Evolutionary conservation across 2,329 filamentous ascomycete species (phyloP), one percentile per base, ranked within the genome.

Genomic region (Penicillium occitanis): DNA sequence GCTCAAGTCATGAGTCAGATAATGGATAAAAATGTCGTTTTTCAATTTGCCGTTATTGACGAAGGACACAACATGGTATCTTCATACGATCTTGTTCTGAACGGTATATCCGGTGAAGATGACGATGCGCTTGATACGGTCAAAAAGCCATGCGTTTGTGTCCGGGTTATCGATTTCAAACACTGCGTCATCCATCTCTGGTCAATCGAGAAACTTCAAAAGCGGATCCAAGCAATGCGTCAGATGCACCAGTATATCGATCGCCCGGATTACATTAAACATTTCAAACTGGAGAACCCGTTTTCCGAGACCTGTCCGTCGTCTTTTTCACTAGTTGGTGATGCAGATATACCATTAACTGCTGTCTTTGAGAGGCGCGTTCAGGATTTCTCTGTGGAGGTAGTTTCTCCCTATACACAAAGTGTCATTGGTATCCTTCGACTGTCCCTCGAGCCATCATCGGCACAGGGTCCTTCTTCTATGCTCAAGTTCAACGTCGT

Each of bases 401-500:
- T 98, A 40, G 86, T 92, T 55, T 98, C 93, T 0, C 93, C 94
- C 2, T 96, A 97, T 73, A 99, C 95, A 0, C 91, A 90, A 30
- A 93, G 93, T 72, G 91, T 92, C 8, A 88, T 98, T 67, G 95
- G 94, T 53, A 94, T 97, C 64, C 87, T 99, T 70, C 91, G 93
- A 73, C 82, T 99, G 44, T 94, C 94, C 0, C 82, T 99, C 6
- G 95, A 99, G 75, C 95, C 95, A 14, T 98, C 94, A 0, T 94
- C 92, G 58, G 93, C 94, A 1, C 90, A 96, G 73, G 94, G 93
- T 3, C 95, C 95, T 14, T 91, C 92, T 13, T 95, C 91, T 66
- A 97, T 92, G 2, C 82, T 98, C 66, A 99, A 98, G 76, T 99
- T 99, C 81, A 99, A 98, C 73, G 93, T 98, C 5, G 93, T 98